A percentile compares a stretch with the other conserved stretches of the same genome.
phyloP scores from a whole-genome alignment of 2,329 filamentous ascomycete genomes.

The Phaeoacremonium minimum region DNA sequence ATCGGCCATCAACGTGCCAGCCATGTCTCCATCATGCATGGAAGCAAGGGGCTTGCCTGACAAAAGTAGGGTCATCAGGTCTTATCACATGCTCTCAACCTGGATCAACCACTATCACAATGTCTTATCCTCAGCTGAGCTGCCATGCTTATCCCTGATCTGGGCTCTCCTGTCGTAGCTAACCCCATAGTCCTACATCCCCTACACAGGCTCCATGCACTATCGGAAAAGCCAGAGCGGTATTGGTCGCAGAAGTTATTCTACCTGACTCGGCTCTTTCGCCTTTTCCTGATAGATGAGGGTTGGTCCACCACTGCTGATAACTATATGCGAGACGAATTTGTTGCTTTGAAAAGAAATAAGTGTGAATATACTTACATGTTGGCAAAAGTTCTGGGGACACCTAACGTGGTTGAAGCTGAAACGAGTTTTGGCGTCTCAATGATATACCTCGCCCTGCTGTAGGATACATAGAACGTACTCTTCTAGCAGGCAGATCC shows the following conservation, averaged over 20 bases:
- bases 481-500: conserved; percentile 6
- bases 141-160: conserved; percentile 1
- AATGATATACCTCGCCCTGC: conserved; percentile 60
- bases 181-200: background rate
- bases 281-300: conserved; percentile 14
- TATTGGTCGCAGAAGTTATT: conserved; percentile 18
- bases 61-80: too few species aligned
- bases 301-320: conserved; percentile 21
- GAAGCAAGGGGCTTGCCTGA: too few species aligned
- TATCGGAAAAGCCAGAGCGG: conserved; percentile 13
- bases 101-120: background rate
- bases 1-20: background rate
- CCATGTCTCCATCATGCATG: background rate
- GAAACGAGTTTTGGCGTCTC: conserved; percentile 59
- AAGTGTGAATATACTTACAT: conserved; percentile 55
- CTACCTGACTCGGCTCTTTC: conserved; percentile 15
- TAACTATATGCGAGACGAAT: conserved; percentile 46
- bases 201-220: background rate
- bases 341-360: conserved; percentile 55
- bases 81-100: too few species aligned
- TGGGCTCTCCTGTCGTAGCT: background rate
- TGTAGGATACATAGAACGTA: conserved; percentile 43
- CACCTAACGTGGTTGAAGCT: conserved; percentile 51
- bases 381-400: conserved; percentile 41
- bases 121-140: background rate